phyloP scores from a whole-genome alignment of 176 grass and related monocot species.

The Neostapfia colusana region DNA sequence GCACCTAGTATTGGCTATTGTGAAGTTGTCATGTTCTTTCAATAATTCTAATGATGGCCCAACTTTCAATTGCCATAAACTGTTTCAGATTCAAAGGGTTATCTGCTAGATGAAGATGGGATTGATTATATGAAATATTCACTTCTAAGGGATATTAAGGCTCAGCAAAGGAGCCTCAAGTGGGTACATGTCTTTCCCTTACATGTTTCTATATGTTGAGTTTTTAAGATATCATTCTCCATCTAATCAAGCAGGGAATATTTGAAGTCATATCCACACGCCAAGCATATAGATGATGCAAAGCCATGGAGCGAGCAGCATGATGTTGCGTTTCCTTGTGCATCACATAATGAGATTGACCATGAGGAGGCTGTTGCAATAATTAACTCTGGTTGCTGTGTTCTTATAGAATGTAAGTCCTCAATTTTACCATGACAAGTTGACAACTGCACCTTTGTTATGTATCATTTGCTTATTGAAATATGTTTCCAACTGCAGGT shows the following conservation, averaged over 20 bases:
- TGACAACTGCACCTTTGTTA: slow-evolving; percentile 3
- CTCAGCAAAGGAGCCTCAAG: slow-evolving; percentile 91
- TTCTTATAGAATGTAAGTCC: slow-evolving; percentile 82
- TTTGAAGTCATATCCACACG: slow-evolving; percentile 82
- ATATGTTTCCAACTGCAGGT: slow-evolving; percentile 50
- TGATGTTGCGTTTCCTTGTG: slow-evolving; percentile 97
- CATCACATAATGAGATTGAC: slow-evolving; percentile 95
- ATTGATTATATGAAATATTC: slow-evolving; percentile 98
- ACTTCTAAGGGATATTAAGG: slow-evolving; percentile 80
- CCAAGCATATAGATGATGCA: slow-evolving; percentile 81
- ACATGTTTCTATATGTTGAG: slow-evolving; percentile 28
- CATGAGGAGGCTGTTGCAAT: slow-evolving; percentile 75
- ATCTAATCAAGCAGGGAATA: slow-evolving; percentile 77
- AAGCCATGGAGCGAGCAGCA: slow-evolving; percentile 82
- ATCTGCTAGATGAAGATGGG: slow-evolving; percentile 87
- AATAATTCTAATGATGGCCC: slow-evolving; percentile 20
- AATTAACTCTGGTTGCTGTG: slow-evolving; percentile 75
- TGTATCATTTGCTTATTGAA: slow-evolving; percentile 36
- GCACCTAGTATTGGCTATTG: not conserved
- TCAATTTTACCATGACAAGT: slow-evolving; percentile 35
- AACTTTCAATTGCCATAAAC: not conserved
- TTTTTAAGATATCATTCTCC: slow-evolving; percentile 44
- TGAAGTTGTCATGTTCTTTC: not conserved
- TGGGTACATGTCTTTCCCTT: slow-evolving; percentile 50
- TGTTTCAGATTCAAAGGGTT: slow-evolving; percentile 90